phyloP scores from a whole-genome alignment of 345 rosid species.

The Eucalyptus viminalis region DNA sequence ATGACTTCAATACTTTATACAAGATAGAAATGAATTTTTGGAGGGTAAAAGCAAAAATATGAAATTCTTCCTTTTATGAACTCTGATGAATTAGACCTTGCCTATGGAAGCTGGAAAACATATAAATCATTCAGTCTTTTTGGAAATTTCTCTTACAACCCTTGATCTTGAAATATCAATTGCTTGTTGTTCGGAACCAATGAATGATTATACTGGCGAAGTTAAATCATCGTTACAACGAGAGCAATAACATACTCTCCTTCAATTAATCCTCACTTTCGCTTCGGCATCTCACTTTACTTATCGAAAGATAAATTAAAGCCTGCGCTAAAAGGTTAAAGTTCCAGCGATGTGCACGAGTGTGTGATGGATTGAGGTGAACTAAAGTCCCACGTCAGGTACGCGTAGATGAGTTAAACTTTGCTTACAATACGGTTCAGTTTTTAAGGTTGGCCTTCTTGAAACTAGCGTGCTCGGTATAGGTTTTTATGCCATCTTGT shows the following conservation, averaged over 20 bases:
- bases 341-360: neutral
- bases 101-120: neutral
- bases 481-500: neutral
- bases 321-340: neutral
- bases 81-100: neutral
- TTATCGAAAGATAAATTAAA: neutral
- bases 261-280: neutral
- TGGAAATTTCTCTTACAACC: too few species aligned
- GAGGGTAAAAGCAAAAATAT: neutral
- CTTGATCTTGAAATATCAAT: neutral
- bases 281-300: neutral
- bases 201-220: neutral
- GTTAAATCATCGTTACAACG: neutral
- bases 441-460: neutral
- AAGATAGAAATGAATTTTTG: too few species aligned
- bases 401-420: neutral
- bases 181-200: neutral
- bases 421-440: neutral
- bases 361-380: neutral
- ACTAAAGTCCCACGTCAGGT: neutral
- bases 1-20: neutral
- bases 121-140: too few species aligned
- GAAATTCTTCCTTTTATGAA: neutral
- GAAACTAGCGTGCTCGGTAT: neutral
- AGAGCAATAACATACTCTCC: neutral